Base-by-base conservation (phyloP, 495 filamentous ascomycete genomes). In the Neurospora pannonica region DNA sequence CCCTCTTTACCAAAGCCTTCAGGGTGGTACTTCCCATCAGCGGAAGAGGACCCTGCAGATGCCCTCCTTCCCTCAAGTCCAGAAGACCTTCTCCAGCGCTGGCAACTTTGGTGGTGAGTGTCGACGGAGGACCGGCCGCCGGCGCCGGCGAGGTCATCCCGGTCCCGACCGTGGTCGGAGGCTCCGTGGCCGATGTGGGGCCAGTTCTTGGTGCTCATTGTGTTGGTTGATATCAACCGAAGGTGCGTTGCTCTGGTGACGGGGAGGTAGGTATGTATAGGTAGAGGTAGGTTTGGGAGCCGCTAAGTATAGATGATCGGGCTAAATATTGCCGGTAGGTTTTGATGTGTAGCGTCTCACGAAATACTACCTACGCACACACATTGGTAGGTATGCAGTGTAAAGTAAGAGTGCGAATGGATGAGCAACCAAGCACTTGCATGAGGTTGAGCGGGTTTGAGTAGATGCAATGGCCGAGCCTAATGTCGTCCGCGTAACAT, bases 141-240 rank as follows among this genome's bases (percentile, higher is more conserved):
- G 72, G 75, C 38, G 70, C 38, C 38, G 72, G 75, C 38, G 70
- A 19, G 13, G 7, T 24, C 48, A 3, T 71, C 70, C 70, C 70
- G 74, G 76, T 75, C 79, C 31, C 80, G 76, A 38, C 3, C 19
- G 3, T n/a, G 42, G 42, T 21, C 42, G 3, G 19, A 21, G 80
- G 78, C 10, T 76, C 71, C 82, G 48, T 87, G 83, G 76, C 87
- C 60, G 19, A 37, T 31, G 13, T 75, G 67, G 24, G 37, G 48
- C 24, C 87, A 67, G 15, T 67, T 67, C 54, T 67, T 67, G 54
- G 54, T 67, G 54, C 54, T 67, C 54, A 67, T 67, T 7, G 13
- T 67, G 42, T 19, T 67, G 28, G 31, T 19, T 34, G 54, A 7
- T 67, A 19, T 62, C 46, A 54, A 24, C 21, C 43, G 8, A 21